Conservation (phyloP, 345 rosid species). For the Eucalyptus pauciflora region DNA sequence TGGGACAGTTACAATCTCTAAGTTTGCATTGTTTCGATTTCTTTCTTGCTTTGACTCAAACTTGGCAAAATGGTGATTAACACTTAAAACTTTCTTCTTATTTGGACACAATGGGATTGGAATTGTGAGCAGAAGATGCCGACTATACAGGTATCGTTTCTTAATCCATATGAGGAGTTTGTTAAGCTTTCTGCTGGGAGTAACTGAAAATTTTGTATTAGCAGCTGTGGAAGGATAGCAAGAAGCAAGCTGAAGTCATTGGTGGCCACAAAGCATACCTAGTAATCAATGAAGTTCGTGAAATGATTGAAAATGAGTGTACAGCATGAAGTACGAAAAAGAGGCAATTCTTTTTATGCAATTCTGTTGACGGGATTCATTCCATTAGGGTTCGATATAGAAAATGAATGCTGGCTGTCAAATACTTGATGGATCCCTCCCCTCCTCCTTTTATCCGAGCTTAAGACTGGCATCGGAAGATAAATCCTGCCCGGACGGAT, state of each 20-base stretch:
- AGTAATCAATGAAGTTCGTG: constrained; percentile 55
- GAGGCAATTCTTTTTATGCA: not conserved
- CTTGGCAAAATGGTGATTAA: not conserved
- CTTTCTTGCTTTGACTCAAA: not conserved
- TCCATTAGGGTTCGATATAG: not conserved
- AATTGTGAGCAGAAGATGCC: constrained; percentile 80
- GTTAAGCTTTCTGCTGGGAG: not conserved
- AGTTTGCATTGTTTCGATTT: not conserved
- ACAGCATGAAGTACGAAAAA: not conserved
- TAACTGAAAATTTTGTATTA: not conserved
- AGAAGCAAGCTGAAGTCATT: constrained; percentile 72
- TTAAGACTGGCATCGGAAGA: not conserved
- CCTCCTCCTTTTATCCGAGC: not conserved
- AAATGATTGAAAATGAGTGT: constrained; percentile 59
- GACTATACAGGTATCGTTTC: constrained; percentile 54
- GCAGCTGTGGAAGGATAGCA: constrained; percentile 73
- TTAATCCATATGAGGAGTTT: not conserved
- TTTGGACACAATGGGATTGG: constrained; percentile 3
- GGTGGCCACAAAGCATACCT: constrained; percentile 83
- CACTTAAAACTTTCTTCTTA: not conserved
- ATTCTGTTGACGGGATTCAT: not conserved
- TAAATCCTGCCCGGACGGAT: not conserved
- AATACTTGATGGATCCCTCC: not conserved
- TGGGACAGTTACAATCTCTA: not conserved
- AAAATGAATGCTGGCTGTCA: not conserved